These are phyloP conservation scores for Croton setiger DNA, from an alignment of 441 rosid species.

Conservation along the genomic window DNA sequence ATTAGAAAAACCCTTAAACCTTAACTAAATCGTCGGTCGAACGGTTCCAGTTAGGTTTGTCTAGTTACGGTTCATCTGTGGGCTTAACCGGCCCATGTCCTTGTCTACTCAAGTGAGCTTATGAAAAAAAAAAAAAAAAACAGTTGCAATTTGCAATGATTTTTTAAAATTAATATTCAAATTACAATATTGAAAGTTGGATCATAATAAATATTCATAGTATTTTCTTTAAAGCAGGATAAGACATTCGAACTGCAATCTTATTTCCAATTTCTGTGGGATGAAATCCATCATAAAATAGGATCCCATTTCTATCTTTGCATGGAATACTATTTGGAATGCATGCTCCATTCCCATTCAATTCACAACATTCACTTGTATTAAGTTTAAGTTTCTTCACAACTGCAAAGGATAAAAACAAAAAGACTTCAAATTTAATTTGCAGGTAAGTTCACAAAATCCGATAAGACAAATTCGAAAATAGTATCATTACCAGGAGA, in stretches of 20 bases:
- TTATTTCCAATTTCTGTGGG: conserved; percentile 45
- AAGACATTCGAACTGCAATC: conserved; percentile 28
- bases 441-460: not conserved
- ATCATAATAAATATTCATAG: no score
- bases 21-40: no score
- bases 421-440: not conserved
- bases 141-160: no score
- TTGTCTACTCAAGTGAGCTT: no score
- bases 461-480: no score
- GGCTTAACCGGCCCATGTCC: no score
- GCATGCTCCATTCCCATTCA: conserved; percentile 41
- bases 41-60: no score
- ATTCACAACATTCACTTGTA: conserved; percentile 44
- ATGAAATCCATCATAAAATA: conserved; percentile 59
- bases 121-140: no score
- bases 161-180: no score
- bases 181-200: no score
- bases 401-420: conserved; percentile 23
- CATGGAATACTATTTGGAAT: conserved; percentile 34
- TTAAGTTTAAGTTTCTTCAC: conserved; percentile 28
- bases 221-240: conserved; percentile 17
- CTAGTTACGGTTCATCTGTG: no score
- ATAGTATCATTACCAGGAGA: conserved; percentile 15
- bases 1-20: no score
- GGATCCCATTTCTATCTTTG: conserved; percentile 22